Percentiles rank a stretch among this genome's conserved stretches.
Evolutionary conservation across 768 basidiomycete species (phyloP).

Genomic region (Strobilomyces confusus): DNA sequence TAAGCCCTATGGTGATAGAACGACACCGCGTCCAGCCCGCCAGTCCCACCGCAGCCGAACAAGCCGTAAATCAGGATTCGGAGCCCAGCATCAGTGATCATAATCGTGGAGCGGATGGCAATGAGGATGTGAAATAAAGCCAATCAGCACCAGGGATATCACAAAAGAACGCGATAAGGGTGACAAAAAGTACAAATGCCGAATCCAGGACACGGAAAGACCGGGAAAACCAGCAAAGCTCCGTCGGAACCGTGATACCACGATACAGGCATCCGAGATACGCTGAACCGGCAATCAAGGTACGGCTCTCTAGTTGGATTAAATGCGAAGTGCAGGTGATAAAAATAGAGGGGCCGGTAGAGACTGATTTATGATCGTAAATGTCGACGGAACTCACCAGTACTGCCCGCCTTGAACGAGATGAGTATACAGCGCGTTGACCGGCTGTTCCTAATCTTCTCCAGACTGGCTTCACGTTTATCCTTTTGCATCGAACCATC

Average conservation of each 20-base stretch:
- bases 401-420: slow-evolving; percentile 94
- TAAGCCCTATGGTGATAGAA: slow-evolving; percentile 56
- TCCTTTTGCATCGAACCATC: slow-evolving; percentile 82
- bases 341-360: neutral
- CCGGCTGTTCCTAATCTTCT: slow-evolving; percentile 61
- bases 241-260: neutral
- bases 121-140: slow-evolving; percentile 1
- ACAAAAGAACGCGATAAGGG: neutral
- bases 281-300: neutral
- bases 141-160: slow-evolving; percentile 10
- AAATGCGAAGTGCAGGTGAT: too few species aligned
- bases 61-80: neutral
- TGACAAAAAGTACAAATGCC: neutral
- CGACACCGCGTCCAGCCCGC: neutral
- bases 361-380: neutral
- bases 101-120: neutral
- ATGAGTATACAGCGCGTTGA: slow-evolving; percentile 78
- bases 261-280: neutral
- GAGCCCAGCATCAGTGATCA: neutral
- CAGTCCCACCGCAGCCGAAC: slow-evolving; percentile 2
- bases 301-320: neutral
- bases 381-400: slow-evolving; percentile 47
- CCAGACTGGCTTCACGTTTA: slow-evolving; percentile 71
- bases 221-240: neutral
- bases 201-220: too few species aligned